Percentiles rank a stretch among this genome's conserved stretches.
These are phyloP conservation scores for Durusdinium trenchii DNA, from an alignment of 73 alveolate genomes.

Conservation along the genomic window DNA sequence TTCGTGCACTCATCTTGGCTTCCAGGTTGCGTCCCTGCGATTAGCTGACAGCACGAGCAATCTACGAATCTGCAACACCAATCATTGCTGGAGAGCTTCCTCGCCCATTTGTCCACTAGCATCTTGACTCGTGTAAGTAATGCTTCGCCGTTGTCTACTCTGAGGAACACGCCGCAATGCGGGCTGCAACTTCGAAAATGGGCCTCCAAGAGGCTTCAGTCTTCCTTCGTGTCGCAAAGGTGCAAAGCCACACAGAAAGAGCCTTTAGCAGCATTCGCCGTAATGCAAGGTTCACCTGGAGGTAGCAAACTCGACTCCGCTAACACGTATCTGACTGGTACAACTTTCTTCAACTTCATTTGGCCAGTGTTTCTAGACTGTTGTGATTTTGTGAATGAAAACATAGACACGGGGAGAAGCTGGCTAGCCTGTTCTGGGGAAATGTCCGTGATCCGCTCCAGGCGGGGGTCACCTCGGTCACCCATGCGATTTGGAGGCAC, in stretches of 20 bases:
- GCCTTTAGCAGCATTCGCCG: conserved; percentile 52
- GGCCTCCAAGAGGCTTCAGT: not conserved
- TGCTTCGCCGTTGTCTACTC: not conserved
- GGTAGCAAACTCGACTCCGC: not conserved
- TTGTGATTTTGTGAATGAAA: not conserved
- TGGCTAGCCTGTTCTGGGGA: conserved; percentile 63
- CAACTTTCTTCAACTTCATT: not conserved
- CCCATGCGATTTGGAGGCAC: not conserved
- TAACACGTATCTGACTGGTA: not conserved
- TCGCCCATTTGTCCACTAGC: no score
- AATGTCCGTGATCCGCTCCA: conserved; percentile 48
- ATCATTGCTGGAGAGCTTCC: not conserved
- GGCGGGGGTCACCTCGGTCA: conserved; percentile 59
- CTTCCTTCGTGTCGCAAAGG: no score
- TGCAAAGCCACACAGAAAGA: not conserved
- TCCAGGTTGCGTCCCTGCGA: not conserved
- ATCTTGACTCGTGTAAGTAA: not conserved
- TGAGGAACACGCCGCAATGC: not conserved
- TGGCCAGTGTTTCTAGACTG: no score
- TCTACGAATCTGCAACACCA: not conserved
- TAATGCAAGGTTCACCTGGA: conserved; percentile 53
- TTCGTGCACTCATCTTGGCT: conserved; percentile 38
- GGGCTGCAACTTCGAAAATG: not conserved
- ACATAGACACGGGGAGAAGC: not conserved
- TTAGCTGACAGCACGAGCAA: not conserved